phyloP scores from a whole-genome alignment of 805 yeast genomes.

The Priceomyces medius region DNA sequence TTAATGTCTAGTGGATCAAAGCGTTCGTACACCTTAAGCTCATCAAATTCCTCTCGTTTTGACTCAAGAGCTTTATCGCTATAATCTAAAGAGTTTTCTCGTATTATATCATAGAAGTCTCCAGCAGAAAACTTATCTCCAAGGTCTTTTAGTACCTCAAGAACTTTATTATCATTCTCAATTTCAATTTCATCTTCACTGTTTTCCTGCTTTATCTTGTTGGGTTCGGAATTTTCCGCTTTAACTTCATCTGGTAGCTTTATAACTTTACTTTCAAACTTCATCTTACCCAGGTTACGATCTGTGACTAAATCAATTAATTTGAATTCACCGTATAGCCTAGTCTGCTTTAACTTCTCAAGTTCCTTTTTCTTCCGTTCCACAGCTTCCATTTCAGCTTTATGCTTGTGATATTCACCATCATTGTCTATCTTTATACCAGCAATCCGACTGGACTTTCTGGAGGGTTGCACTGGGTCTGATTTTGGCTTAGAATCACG shows the following conservation, averaged over 20 bases:
- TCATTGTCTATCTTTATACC: conserved; percentile 64
- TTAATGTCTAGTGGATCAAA: conserved; percentile 71
- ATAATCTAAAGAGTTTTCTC: conserved; percentile 20
- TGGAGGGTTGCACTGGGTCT: conserved; percentile 47
- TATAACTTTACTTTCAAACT: conserved; percentile 30
- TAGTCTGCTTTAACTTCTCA: conserved; percentile 52
- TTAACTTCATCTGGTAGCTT: conserved; percentile 8
- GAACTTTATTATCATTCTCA: conserved; percentile 25
- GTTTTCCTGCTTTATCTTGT: conserved; percentile 6
- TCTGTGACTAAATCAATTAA: conserved; percentile 57
- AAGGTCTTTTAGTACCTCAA: conserved; percentile 34
- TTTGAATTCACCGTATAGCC: conserved; percentile 65
- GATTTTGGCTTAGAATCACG: conserved; percentile 19
- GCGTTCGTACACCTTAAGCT: conserved; percentile 50
- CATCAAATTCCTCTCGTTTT: conserved; percentile 54
- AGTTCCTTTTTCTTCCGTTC: conserved; percentile 35
- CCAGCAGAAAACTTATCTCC: conserved; percentile 63
- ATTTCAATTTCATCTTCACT: conserved; percentile 11
- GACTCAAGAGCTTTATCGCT: conserved; percentile 43
- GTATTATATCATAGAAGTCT: conserved; percentile 61
- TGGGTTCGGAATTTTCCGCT: conserved; percentile 7
- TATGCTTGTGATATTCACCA: conserved; percentile 35
- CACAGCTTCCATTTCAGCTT: conserved; percentile 35
- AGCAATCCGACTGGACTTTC: conserved; percentile 77
- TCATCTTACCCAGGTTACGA: conserved; percentile 33